Evolutionary conservation across 164 flowering plant species (phyloP).

Genomic region (Protea cynaroides): DNA sequence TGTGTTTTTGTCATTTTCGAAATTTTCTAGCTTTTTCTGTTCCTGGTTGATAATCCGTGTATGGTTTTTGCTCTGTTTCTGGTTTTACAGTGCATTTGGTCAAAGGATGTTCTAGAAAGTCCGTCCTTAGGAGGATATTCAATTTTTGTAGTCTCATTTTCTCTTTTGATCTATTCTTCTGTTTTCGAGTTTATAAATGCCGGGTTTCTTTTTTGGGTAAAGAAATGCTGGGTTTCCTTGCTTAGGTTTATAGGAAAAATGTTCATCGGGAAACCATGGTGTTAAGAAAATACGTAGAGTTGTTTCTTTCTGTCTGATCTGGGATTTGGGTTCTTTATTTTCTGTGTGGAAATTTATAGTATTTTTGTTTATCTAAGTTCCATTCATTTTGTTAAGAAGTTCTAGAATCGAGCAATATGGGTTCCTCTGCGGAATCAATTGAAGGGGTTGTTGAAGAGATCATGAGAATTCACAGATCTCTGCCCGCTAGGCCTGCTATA

Average conservation of each 20-base stretch:
- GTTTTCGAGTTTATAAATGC: not conserved
- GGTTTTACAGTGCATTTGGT: not conserved
- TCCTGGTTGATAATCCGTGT: too few species aligned
- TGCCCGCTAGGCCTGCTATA: conserved; percentile 56
- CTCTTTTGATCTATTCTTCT: not conserved
- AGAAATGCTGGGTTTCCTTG: not conserved
- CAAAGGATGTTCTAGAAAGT: not conserved
- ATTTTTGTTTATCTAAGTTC: not conserved
- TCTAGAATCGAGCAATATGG: conserved; percentile 13
- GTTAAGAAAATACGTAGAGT: not conserved
- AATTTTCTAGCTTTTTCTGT: not conserved
- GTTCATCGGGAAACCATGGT: not conserved
- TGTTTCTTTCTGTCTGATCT: not conserved
- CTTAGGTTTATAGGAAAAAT: not conserved
- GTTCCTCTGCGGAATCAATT: conserved; percentile 12
- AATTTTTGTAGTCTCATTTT: not conserved
- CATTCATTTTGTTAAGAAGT: not conserved
- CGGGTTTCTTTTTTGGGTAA: not conserved
- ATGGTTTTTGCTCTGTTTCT: not conserved
- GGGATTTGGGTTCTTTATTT: not conserved
- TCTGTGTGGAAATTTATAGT: not conserved
- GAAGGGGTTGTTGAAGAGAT: conserved; percentile 57
- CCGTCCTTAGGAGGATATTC: not conserved
- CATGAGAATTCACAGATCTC: conserved; percentile 60
- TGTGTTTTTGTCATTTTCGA: not conserved